These are phyloP conservation scores for Leccinum rimulosum DNA, from an alignment of 768 basidiomycete species.

Conservation along the genomic window DNA sequence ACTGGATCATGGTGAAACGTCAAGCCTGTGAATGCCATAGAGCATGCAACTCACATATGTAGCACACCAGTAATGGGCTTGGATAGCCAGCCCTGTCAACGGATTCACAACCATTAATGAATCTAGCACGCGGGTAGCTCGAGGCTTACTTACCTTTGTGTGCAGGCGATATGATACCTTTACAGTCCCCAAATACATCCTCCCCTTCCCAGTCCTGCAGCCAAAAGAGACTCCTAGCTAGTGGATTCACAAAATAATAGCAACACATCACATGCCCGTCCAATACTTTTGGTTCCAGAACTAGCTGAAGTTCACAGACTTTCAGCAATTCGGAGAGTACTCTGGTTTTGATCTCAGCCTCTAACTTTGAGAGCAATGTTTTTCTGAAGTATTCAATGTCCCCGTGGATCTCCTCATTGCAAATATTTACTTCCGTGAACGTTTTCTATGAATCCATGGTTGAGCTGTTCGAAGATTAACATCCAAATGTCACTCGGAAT, in stretches of 20 bases:
- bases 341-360: slow-evolving; percentile 3
- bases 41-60: slow-evolving; percentile 4
- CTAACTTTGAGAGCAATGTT: slow-evolving; percentile 19
- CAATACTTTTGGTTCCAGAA: slow-evolving; percentile 38
- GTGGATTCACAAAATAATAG: slow-evolving; percentile 56
- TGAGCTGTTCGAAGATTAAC: slow-evolving; percentile 3
- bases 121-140: background rate
- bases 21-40: background rate
- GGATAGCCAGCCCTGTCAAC: slow-evolving; percentile 31
- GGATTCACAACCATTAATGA: background rate
- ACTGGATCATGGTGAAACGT: background rate
- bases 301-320: slow-evolving; percentile 36
- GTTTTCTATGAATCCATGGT: slow-evolving; percentile 38
- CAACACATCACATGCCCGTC: slow-evolving; percentile 31
- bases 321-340: slow-evolving; percentile 29
- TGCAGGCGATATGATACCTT: slow-evolving; percentile 12
- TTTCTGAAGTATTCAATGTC: slow-evolving; percentile 37
- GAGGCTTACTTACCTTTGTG: slow-evolving; percentile 24
- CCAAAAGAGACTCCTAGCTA: slow-evolving; percentile 49
- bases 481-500: background rate
- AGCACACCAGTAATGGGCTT: slow-evolving; percentile 37
- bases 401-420: slow-evolving; percentile 29
- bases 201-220: slow-evolving; percentile 41
- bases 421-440: slow-evolving; percentile 55
- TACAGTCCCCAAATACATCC: slow-evolving; percentile 29